Conservation (phyloP, 805 yeast species). For the Metschnikowia dekortorum region DNA sequence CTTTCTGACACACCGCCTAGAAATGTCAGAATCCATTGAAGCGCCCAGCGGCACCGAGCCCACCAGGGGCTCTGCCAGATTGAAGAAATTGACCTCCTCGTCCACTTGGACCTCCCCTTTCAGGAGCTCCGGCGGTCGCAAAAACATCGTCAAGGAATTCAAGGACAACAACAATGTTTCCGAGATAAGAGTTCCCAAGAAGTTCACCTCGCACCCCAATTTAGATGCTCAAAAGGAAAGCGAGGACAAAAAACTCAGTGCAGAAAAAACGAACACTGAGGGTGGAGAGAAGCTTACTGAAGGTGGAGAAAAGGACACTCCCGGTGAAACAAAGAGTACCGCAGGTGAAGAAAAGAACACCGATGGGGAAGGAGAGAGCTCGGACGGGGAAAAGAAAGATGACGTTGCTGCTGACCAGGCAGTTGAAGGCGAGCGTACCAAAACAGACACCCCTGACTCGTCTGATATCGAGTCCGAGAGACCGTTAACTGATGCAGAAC, state of each 20-base stretch:
- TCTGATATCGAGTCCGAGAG: slow-evolving; percentile 7
- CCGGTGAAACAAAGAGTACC: background rate
- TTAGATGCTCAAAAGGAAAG: slow-evolving; percentile 23
- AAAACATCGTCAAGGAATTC: slow-evolving; percentile 33
- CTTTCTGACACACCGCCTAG: background rate
- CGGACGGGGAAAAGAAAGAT: no score
- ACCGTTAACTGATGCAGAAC: slow-evolving; percentile 10
- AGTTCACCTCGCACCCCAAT: slow-evolving; percentile 38
- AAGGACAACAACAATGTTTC: slow-evolving; percentile 31
- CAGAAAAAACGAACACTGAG: background rate
- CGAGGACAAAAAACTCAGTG: slow-evolving; percentile 5
- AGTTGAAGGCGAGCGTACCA: background rate
- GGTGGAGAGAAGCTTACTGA: no score
- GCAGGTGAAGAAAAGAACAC: background rate
- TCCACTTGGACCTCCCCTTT: slow-evolving; percentile 42
- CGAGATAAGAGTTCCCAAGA: slow-evolving; percentile 35
- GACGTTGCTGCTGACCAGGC: background rate
- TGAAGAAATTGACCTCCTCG: slow-evolving; percentile 21
- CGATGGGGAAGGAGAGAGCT: background rate
- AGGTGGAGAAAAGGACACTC: background rate
- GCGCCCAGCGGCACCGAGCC: slow-evolving; percentile 7
- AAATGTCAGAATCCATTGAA: slow-evolving; percentile 11
- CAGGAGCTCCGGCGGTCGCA: slow-evolving; percentile 23
- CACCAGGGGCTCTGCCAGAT: slow-evolving; percentile 13
- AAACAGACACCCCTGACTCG: background rate